Base-by-base conservation (phyloP, 2,329 filamentous ascomycete genomes). In the Keithomyces neogunnii region DNA sequence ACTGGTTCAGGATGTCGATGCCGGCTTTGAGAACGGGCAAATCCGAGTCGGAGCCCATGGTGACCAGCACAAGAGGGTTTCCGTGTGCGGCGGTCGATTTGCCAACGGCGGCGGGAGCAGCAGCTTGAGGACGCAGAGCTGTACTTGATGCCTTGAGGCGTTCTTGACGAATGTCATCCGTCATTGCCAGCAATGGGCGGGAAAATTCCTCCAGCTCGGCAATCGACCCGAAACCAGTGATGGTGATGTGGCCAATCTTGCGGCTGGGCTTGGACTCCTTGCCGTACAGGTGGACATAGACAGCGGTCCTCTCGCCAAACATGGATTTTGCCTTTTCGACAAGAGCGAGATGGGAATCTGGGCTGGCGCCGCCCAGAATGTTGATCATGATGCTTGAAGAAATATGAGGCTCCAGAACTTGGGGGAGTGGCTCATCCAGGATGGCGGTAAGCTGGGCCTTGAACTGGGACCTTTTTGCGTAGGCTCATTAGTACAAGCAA, bases 201-300 rank as follows among this genome's bases (percentile, higher is more conserved):
- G 84, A 77, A 13, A 77, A 73, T 63, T 66, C 57, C 53, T 77
- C 74, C 13, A 82, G 69, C n/a, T 86, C 82, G 60, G 84, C 77
- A 38, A 78, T 72, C 63, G 91, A 82, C 0, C 80, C 82, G 10
- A 79, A 74, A 1, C 83, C 84, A 2, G 88, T 87, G 38, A 95
- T 72, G 1, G 91, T 97, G 59, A 99, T 82, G 67, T 99, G 93
- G 9, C 92, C 92, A 73, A 97, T 97, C 69, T 97, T 99, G 45
- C 93, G 85, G 35, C 89, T 86, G 4, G 88, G 89, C 60, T 90
- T 88, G 30, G 90, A 87, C 45, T 81, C 82, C 70, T 97, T 97
- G 62, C 91, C 91, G 71, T 99, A 99, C 45, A 96, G 81, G 63
- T 99, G 92, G 9, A 96, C 77, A 49, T 74, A 77, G 11, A 77